Base-by-base conservation (phyloP, 169 alveolate species). In the Toxoplasma gondii region DNA sequence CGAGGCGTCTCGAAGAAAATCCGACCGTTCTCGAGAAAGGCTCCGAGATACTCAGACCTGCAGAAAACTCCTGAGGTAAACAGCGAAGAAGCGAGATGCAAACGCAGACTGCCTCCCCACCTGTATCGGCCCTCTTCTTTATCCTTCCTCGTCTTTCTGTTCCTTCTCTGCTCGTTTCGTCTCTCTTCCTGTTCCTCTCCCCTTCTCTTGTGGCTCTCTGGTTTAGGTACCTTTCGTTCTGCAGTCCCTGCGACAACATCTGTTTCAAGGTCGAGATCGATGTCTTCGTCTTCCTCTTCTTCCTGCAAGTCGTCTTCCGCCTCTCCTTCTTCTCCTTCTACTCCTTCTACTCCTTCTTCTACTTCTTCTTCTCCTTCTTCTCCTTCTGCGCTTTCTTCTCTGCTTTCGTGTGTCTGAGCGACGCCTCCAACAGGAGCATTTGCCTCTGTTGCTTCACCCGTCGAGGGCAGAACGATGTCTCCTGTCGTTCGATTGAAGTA, bases 231-330 rank as follows among this genome's bases (percentile, higher is more conserved):
- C 67, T 91, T 74, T 44, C 43, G 64, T 43, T 91, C 90, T 31
- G 91, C 90, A 7, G 94, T 91, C 69, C 70, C 94, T 16, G 94
- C 94, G 43, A 69, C 91, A 16, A 91, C 58, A 29, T 91, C 94
- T 22, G 58, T 88, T 80, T 91, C 94, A 1, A 91, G 67, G 64
- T 91, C 94, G 0, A 88, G 39, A 7, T 58, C 82, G 17, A 27
- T 31, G 84, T 44, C 88, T 58, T 44, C 88, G 19, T 70, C 93
- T 31, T 90, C 88, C 44, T 69, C 93, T 43, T 49, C 74, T 22
- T 84, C 84, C 2, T 31, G 45, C n/a, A 0, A 5, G 17, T 24
- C 84, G 2, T 31, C 43, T 31, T 31, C 84, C 2, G 1, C 84
- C 2, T 31, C 43, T 36, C 45, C 84, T 12, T 36, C 45, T 36